Evolutionary conservation across 371 early-diverging fungal species (phyloP).

Genomic region (Amoeboaphelidium protococcarum): DNA sequence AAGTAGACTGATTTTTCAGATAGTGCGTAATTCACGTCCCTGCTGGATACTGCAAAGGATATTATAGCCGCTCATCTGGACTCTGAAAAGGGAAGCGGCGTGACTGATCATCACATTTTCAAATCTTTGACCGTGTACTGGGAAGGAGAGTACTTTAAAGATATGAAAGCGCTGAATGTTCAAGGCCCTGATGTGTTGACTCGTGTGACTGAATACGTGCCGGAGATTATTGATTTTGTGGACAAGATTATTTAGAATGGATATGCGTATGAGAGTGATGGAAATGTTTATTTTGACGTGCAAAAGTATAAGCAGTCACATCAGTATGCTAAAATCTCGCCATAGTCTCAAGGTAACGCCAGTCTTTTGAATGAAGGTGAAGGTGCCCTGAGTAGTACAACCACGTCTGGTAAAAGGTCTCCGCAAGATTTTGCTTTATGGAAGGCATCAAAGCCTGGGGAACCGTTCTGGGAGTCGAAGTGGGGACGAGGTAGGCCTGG

Average conservation of each 20-base stretch:
- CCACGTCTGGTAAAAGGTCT: constrained; percentile 34
- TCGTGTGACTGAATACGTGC: constrained; percentile 93
- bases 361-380: constrained; percentile 69
- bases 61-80: too few species aligned
- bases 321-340: constrained; percentile 67
- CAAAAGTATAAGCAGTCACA: constrained; percentile 61
- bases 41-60: too few species aligned
- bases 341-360: constrained; percentile 54
- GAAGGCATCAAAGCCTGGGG: constrained; percentile 90
- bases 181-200: constrained; percentile 78
- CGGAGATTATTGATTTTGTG: constrained; percentile 75
- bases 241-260: constrained; percentile 79
- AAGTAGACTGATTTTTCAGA: too few species aligned
- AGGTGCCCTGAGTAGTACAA: constrained; percentile 44
- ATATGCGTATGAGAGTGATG: constrained; percentile 64
- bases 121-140: constrained; percentile 75
- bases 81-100: constrained; percentile 24
- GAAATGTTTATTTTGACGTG: constrained; percentile 97
- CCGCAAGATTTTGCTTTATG: constrained; percentile 93
- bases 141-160: constrained; percentile 86
- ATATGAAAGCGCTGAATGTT: constrained; percentile 80
- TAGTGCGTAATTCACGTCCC: too few species aligned
- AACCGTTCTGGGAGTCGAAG: constrained; percentile 85
- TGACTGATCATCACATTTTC: constrained; percentile 66
- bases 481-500: constrained; percentile 40